Evolutionary conservation across 352 stramenopile genomes (phyloP), one percentile per base, ranked within the genome.

Genomic region (Aphanomyces stellatus): DNA sequence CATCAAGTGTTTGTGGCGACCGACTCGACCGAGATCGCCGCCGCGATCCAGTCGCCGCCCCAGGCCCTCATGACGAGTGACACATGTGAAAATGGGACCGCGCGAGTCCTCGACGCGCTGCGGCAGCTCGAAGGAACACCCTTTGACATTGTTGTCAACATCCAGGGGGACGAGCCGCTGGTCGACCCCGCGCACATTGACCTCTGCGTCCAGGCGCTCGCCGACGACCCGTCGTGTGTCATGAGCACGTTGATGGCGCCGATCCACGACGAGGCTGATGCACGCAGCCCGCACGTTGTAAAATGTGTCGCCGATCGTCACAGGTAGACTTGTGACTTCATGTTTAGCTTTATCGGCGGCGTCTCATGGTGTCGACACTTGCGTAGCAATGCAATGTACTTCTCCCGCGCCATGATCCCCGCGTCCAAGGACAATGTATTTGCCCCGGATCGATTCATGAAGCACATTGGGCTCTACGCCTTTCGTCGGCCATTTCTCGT

Each of bases 131-230:
- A 56, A 31, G 25, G 17, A 1, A 30, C 22, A 6, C 51, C 75
- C 49, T 88, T 88, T 65, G 85, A 95, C 37, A 69, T 92, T 48
- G 73, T 95, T 11, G 82, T 93, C 27, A 95, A 95, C 55, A 82
- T 95, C 51, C 85, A 93, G 62, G 85, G 87, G 37, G 87, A 95
- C 55, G 87, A 95, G 65, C 85, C 85, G 2, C 81, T 81, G 24
- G 81, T 95, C 53, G 81, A 95, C 53, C 81, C 87, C 31, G 74
- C 53, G 57, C 85, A 93, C 53, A 91, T 95, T 37, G 82, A 95
- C 34, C 37, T 70, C 7, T 90, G 82, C 49, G 72, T 95, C 35
- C 69, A 77, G 5, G 81, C 80, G 25, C 62, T 95, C 43, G 77
- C 79, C 22, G 51, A 53, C 1, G 77, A 87, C 34, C 64, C 75